phyloP scores from a whole-genome alignment of 305 asterid species.

The Galium porrigens region DNA sequence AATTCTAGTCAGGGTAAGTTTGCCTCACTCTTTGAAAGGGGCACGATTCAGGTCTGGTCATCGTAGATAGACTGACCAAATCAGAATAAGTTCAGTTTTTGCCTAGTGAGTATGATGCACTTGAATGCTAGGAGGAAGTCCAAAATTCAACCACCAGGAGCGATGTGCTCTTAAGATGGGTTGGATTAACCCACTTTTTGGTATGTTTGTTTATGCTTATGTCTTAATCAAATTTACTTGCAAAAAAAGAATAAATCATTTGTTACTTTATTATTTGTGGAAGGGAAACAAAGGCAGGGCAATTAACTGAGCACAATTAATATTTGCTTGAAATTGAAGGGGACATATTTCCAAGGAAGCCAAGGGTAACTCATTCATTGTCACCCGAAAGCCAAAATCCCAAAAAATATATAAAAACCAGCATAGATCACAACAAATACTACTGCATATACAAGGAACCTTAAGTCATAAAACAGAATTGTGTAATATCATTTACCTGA shows the following conservation, averaged over 20 bases:
- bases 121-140: neutral
- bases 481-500: constrained; percentile 45
- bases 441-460: neutral
- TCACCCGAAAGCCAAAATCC: neutral
- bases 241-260: neutral
- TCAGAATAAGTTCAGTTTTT: neutral
- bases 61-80: too few relatives aligned
- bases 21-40: neutral
- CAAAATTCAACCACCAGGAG: neutral
- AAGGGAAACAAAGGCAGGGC: neutral
- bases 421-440: neutral
- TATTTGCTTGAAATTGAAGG: neutral
- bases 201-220: neutral
- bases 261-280: neutral
- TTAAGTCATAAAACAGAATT: neutral
- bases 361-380: neutral
- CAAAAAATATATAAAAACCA: neutral
- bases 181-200: neutral
- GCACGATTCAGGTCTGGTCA: neutral
- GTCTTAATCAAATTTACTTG: neutral
- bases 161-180: neutral
- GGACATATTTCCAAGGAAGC: neutral
- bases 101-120: neutral
- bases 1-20: neutral
- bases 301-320: neutral